Evolutionary conservation across 148 eudicot species (phyloP), one percentile per base, ranked within the genome.

Genomic region (Chenopodium quinoa): DNA sequence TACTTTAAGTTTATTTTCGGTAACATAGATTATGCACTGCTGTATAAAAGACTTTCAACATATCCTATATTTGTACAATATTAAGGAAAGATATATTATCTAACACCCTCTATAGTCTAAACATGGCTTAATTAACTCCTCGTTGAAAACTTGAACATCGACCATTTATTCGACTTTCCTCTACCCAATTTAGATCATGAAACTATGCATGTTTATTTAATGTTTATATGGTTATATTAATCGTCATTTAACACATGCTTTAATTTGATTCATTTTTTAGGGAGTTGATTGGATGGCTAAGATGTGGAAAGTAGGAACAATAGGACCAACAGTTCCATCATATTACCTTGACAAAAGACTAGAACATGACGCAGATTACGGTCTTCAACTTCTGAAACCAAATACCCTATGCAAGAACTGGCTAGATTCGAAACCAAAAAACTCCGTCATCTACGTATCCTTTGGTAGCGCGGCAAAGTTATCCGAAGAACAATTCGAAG

Each of bases 241-340:
- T 1, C 12, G 1, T 75, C 8, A 4, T 7, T 1, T 17, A 9
- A 50, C 47, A 20, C n/a, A 9, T 22, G 17, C 9, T 54, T 20
- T 60, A 2, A 14, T 1, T 12, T 60, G 6, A 9, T 0, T 12
- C 74, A 16, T 40, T 11, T 48, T 52, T 69, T 79, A 91, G 94
- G 88, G 63, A 16, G 82, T 83, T 20, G 94, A 88, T 62, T 80
- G 86, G 82, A 89, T 89, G 94, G 8, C 84, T 17, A 84, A 81
- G 73, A n/a, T 78, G 29, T 84, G 91, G 86, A 81, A 76, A 66
- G 70, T 88, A 60, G 79, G 79, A 9, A 84, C 92, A 56, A 79
- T 92, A 56, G 96, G 96, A 54, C 96, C 96, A 74, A 89, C 91
- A 52, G 64, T 89, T 4, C 93, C 93, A 71, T 92, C 96, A 22